Base-by-base conservation (phyloP, 139 green algal species). In the Chlorella sp. region DNA sequence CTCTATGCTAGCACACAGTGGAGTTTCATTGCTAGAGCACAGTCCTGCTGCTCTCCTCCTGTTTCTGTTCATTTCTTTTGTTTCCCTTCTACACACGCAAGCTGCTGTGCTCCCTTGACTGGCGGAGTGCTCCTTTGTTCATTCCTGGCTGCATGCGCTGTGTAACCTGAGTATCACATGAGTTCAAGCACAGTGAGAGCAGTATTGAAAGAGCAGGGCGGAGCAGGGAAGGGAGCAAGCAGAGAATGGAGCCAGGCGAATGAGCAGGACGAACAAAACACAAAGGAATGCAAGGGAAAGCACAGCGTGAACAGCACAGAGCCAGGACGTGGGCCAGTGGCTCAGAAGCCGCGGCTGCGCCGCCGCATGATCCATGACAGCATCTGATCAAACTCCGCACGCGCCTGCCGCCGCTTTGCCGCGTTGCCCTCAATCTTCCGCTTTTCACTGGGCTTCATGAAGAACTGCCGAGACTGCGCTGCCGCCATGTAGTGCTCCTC, bases 281-380 rank as follows among this genome's bases (percentile, higher is more conserved):
- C 48, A 57, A 57, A 57, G 48, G 7, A 57, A 9, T 57, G 5
- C 5, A 5, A 57, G 48, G 48, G 48, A 57, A 57, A 57, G 5
- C 5, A 57, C 7, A 57, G 48, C 9, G 48, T 9, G 48, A 57
- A 9, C 48, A 57, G 48, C 48, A 57, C 48, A 57, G 48, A 57
- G 48, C 48, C 48, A 57, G 48, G 9, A 57, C 48, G 48, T 5
- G 7, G 48, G 48, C 48, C 5, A 1, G 4, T 37, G 64, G 39
- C 77, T 88, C 39, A 88, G 32, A 88, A 88, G 39, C 84, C 69
- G 36, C 91, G 66, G 36, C 36, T 32, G n/a, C 91, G 91, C 21
- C 91, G 86, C 30, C 88, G 86, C 89, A 94, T 85, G 32, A 93
- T 92, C 91, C 92, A 94, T 9, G 82, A 48, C 77, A 94, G 80